Conservation (phyloP, 805 yeast genomes). For the Saturnispora dispora region DNA sequence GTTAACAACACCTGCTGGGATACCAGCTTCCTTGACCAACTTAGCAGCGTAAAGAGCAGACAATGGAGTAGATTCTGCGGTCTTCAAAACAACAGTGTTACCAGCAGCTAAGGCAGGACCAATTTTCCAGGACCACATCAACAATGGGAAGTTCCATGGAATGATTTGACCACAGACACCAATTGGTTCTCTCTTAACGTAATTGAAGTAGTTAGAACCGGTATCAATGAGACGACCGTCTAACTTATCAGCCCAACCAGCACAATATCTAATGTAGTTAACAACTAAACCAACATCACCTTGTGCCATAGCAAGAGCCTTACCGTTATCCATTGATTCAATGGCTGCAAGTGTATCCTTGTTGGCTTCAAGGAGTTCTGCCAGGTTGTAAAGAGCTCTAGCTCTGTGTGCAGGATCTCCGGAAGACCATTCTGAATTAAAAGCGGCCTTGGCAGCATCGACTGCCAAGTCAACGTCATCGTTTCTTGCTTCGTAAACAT, state of each 20-base stretch:
- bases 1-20: conserved; percentile 70
- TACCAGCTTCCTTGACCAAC: conserved; percentile 56
- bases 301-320: conserved; percentile 58
- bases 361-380: conserved; percentile 67
- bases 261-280: conserved; percentile 70
- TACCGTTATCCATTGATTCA: conserved; percentile 87
- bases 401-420: conserved; percentile 64
- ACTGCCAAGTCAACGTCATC: conserved; percentile 84
- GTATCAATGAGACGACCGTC: conserved; percentile 70
- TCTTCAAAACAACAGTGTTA: conserved; percentile 77
- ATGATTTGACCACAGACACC: conserved; percentile 95
- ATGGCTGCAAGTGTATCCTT: conserved; percentile 66
- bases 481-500: conserved; percentile 63
- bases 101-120: conserved; percentile 92
- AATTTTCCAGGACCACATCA: conserved; percentile 91
- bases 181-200: conserved; percentile 79
- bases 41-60: conserved; percentile 59
- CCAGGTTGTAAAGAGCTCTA: conserved; percentile 55
- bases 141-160: conserved; percentile 95
- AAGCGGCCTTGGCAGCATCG: conserved; percentile 73
- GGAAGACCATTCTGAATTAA: conserved; percentile 56
- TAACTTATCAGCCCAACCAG: conserved; percentile 87
- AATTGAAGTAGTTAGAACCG: conserved; percentile 62
- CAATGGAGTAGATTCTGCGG: conserved; percentile 89
- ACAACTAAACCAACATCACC: conserved; percentile 70